Percentiles rank a stretch among this genome's conserved stretches.
Conservation (phyloP, 495 filamentous ascomycete genomes). For the Gamarada debralockiae region DNA sequence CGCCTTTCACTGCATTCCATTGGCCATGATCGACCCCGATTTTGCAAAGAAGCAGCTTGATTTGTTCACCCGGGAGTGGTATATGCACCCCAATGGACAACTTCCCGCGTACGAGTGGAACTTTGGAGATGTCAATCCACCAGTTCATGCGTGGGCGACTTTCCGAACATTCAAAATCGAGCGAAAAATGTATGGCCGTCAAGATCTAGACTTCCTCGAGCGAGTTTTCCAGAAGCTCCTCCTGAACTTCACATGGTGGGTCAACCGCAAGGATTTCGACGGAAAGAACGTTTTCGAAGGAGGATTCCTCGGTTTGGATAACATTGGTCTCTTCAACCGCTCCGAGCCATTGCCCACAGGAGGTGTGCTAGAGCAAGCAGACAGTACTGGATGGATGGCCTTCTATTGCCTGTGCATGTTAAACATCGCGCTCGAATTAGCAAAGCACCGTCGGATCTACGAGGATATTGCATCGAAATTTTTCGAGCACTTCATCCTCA, state of each 20-base stretch:
- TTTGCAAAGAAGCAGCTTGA: conserved; percentile 98
- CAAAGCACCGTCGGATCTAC: conserved; percentile 93
- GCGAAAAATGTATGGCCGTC: conserved; percentile 90
- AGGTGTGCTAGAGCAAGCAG: conserved; percentile 89
- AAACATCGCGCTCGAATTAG: conserved; percentile 90
- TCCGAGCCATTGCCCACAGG: conserved; percentile 94
- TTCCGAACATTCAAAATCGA: conserved; percentile 98
- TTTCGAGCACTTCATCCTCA: conserved; percentile 97
- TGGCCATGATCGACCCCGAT: conserved; percentile 96
- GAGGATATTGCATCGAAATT: conserved; percentile 98
- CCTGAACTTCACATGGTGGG: conserved; percentile 99
- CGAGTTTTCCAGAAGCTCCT: conserved; percentile 94
- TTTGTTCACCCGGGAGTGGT: conserved; percentile 94
- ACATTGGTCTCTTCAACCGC: conserved; percentile 97
- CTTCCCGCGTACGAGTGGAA: conserved; percentile 94
- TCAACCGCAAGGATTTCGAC: conserved; percentile 89
- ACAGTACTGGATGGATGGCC: conserved; percentile 98
- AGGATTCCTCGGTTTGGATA: conserved; percentile 94
- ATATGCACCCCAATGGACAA: conserved; percentile 98
- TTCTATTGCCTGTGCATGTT: conserved; percentile 95
- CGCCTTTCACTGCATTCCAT: conserved; percentile 91
- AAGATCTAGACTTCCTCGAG: conserved; percentile 93
- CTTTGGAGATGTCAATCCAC: conserved; percentile 94
- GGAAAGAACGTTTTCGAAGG: conserved; percentile 97
- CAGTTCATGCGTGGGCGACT: conserved; percentile 92